Evolutionary conservation across 1,284 basidiomycete genomes (phyloP), one percentile per base, ranked within the genome.

Genomic region (Singerocomus rubriflavus): DNA sequence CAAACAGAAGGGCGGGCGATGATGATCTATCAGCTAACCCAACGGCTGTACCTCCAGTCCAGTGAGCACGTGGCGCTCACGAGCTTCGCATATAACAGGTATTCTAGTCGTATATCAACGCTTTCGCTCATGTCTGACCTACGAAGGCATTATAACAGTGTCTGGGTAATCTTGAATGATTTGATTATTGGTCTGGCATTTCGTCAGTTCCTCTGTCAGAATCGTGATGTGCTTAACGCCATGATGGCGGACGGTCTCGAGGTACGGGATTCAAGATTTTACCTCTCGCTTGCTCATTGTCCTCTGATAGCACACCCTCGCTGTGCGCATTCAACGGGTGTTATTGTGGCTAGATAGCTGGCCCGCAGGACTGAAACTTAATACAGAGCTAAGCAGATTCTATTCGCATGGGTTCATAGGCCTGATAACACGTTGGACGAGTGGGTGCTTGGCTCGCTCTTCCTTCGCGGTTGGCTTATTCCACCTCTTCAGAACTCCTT

Each of bases 301-400:
- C 11, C 0, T 17, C 7, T 42, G 37, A 34, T 57, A 80, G 79
- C 58, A 57, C 13, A 70, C 73, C 36, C 70, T 82, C 0, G 71
- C 86, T 27, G 61, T 73, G 13, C 71, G 75, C 47, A 65, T 87
- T n/a, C 75, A 77, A 40, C 72, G 72, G 16, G 74, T 78, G 0
- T 73, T 97, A 1, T 59, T 76, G 2, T 98, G 95, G 95, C 77
- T 99, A 5, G 89, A 96, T 65, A 84, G 88, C 51, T 99, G 97
- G 95, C 96, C 96, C 0, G 92, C 88, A 0, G 96, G 97, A 1
- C 72, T 99, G 38, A 99, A 99, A 71, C 84, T 99, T 52, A 99
- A 99, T 65, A 93, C 92, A 0, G 92, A 98, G 58, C 78, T 98
- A 14, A 91, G 92, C 58, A 73, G 78, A 16, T 91, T 96, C 63